phyloP scores from a whole-genome alignment of 495 filamentous ascomycete genomes.

The Penicillium ochrochloron region DNA sequence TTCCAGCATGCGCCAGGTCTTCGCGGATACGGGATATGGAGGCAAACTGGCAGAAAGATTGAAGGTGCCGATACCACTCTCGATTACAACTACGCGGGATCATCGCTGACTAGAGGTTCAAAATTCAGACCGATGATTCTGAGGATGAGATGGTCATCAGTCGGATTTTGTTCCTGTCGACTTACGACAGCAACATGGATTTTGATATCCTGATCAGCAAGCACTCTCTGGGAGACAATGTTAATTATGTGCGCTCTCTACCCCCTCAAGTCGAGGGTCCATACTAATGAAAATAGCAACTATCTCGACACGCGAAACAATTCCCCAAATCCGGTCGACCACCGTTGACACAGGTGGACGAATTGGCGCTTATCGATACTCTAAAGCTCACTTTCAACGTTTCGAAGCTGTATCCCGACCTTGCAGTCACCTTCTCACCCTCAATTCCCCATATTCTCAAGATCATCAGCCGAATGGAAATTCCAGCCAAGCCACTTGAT shows the following conservation, averaged over 20 bases:
- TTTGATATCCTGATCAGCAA: slow-evolving; percentile 71
- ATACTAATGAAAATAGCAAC: slow-evolving; percentile 52
- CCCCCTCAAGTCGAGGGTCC: neutral
- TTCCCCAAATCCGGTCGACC: slow-evolving; percentile 52
- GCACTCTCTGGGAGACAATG: slow-evolving; percentile 68
- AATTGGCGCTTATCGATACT: slow-evolving; percentile 80
- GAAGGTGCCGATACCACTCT: slow-evolving; percentile 49
- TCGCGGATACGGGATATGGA: slow-evolving; percentile 79
- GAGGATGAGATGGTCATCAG: slow-evolving; percentile 90
- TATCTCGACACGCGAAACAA: slow-evolving; percentile 68
- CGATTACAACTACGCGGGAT: neutral
- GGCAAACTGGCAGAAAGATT: slow-evolving; percentile 71
- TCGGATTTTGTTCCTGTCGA: slow-evolving; percentile 83
- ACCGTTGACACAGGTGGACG: slow-evolving; percentile 64
- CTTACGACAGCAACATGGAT: slow-evolving; percentile 76
- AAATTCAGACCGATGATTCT: slow-evolving; percentile 62
- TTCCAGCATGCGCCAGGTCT: slow-evolving; percentile 71
- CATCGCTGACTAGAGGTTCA: neutral
- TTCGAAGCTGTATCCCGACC: slow-evolving; percentile 68
- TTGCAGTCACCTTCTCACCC: slow-evolving; percentile 61
- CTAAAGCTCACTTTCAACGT: slow-evolving; percentile 91
- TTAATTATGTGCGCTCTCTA: slow-evolving; percentile 57
- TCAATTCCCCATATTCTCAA: slow-evolving; percentile 74
- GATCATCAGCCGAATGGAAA: slow-evolving; percentile 63
- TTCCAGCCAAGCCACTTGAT: slow-evolving; percentile 62